phyloP scores from a whole-genome alignment of 2,329 filamentous ascomycete genomes.

The Pseudogymnoascus destructans region DNA sequence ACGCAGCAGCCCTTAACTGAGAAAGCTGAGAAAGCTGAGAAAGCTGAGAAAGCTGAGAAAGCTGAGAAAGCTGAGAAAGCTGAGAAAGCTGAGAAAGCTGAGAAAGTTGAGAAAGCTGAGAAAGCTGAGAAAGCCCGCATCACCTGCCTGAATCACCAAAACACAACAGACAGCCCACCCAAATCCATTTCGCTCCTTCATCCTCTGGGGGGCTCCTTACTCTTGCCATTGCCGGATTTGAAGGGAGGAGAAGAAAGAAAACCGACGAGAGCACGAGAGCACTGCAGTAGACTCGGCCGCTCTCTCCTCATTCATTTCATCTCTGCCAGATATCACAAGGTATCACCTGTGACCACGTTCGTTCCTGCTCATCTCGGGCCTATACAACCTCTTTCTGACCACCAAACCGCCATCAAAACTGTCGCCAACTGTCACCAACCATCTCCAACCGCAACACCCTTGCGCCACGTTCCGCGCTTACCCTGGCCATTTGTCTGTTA shows the following conservation, averaged over 20 bases:
- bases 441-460: not conserved
- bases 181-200: constrained; percentile 11
- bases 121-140: constrained; percentile 16
- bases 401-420: not conserved
- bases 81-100: too few species aligned
- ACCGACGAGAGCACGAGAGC: not conserved
- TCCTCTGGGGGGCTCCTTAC: constrained; percentile 4
- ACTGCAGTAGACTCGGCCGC: not conserved
- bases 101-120: too few species aligned
- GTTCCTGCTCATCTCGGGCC: not conserved
- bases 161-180: constrained; percentile 12
- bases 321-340: not conserved
- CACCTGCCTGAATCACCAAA: constrained; percentile 15
- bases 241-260: not conserved
- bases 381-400: not conserved
- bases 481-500: not conserved
- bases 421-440: not conserved
- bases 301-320: not conserved
- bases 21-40: constrained; percentile 18
- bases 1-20: constrained; percentile 20
- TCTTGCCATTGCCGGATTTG: not conserved
- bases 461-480: constrained; percentile 1
- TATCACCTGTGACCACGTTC: constrained; percentile 4
- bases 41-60: too few species aligned
- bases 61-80: too few species aligned